Evolutionary conservation across 192 early-diverging fungal genomes (phyloP), one percentile per base, ranked within the genome.

Genomic region (Dissophora ornata): DNA sequence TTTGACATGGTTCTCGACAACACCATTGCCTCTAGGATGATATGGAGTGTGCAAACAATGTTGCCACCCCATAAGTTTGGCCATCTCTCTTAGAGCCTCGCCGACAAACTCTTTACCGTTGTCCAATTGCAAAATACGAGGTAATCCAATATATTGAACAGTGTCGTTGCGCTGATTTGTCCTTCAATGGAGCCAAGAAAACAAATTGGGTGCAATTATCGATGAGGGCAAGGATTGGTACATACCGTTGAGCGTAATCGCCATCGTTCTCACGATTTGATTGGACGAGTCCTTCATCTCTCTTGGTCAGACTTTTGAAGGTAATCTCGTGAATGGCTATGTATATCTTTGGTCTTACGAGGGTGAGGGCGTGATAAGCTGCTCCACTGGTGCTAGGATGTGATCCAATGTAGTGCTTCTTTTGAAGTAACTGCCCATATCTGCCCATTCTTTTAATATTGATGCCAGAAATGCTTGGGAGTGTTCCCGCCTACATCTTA

Each of bases 71-170:
- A 67, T 13, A 4, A 24, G 12, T 18, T 22, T 51, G 7, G 48
- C 49, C 28, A 83, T 47, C 10, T 18, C 46, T 21, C 32, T 49
- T 8, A 87, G n/a, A n/a, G n/a, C n/a, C n/a, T n/a, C n/a, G n/a
- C n/a, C n/a, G n/a, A 77, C 71, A 26, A 85, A 85, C 45, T 85
- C 85, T 34, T 67, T 73, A 12, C 83, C 84, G 57, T 87, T 69
- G 30, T 69, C 67, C 6, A 58, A 61, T 55, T 82, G 82, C 2
- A 81, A 24, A 22, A 58, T 26, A 4, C 48, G 25, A 36, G 1
- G 66, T 33, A 58, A 68, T 7, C 53, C 33, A 79, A 79, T 12
- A 59, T 41, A 13, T 66, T 38, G 15, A 71, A 40, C n/a, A 79
- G 24, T 38, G 6, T 33, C 7, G 22, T 5, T 32, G 33, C 13